A percentile compares a stretch with the other conserved stretches of the same genome.
Conservation (phyloP, 805 yeast species). For the Kodamaea jinghongensis region DNA sequence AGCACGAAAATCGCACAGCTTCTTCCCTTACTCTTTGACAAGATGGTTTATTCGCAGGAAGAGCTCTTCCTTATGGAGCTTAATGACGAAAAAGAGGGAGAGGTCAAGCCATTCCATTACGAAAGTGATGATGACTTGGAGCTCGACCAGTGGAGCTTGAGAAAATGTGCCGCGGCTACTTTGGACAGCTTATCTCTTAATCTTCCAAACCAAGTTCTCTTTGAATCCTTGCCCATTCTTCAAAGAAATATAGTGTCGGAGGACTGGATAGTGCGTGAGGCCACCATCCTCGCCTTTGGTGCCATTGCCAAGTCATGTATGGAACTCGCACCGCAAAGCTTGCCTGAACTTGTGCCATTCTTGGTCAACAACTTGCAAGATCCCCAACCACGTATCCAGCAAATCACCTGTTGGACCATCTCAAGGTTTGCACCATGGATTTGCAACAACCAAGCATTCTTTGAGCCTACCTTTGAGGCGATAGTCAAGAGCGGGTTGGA, state of each 20-base stretch:
- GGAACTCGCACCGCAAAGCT: conserved; percentile 62
- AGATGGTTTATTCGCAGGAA: conserved; percentile 86
- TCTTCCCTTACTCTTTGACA: conserved; percentile 72
- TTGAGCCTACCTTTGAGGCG: conserved; percentile 74
- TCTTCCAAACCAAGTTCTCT: conserved; percentile 65
- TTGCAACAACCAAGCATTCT: conserved; percentile 62
- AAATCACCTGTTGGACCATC: conserved; percentile 93
- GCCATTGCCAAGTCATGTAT: conserved; percentile 90
- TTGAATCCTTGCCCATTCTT: conserved; percentile 68
- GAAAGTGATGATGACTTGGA: conserved; percentile 75
- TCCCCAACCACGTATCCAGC: conserved; percentile 78
- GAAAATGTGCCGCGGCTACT: conserved; percentile 94
- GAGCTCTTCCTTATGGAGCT: conserved; percentile 64
- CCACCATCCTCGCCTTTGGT: conserved; percentile 91
- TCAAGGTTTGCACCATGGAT: conserved; percentile 86
- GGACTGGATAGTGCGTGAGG: conserved; percentile 90
- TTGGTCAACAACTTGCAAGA: conserved; percentile 78
- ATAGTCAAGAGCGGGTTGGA: conserved; percentile 76
- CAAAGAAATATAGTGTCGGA: conserved; percentile 65
- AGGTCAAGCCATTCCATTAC: conserved; percentile 38
- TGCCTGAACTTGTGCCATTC: conserved; percentile 82
- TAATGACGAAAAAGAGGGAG: conserved; percentile 60
- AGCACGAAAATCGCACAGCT: conserved; percentile 58
- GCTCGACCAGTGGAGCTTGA: conserved; percentile 79
- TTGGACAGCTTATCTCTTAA: conserved; percentile 74